These are phyloP conservation scores for Neonectria neomacrospora DNA, from an alignment of 2,329 filamentous ascomycete species.

Conservation along the genomic window DNA sequence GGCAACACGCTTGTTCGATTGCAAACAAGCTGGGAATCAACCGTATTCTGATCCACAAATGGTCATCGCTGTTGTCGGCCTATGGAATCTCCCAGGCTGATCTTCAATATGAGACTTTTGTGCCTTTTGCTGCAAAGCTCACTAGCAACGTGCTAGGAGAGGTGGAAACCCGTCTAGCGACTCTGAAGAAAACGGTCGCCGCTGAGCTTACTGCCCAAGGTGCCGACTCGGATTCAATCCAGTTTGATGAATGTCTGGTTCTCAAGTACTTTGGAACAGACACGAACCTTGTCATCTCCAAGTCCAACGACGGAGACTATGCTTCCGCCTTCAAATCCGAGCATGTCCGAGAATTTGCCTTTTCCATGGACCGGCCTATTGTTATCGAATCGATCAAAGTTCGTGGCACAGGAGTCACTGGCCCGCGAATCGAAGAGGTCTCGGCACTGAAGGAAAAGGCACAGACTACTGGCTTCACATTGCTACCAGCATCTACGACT, in stretches of 20 bases:
- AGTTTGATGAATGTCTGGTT: slow-evolving; percentile 55
- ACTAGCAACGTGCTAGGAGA: slow-evolving; percentile 14
- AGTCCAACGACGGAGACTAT: slow-evolving; percentile 50
- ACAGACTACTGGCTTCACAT: not conserved
- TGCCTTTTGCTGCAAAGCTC: slow-evolving; percentile 46
- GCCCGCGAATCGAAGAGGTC: not conserved
- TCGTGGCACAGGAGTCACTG: slow-evolving; percentile 24
- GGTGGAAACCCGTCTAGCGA: slow-evolving; percentile 38
- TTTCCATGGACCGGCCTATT: slow-evolving; percentile 51
- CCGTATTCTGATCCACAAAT: slow-evolving; percentile 55
- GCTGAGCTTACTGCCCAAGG: slow-evolving; percentile 55
- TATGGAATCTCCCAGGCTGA: slow-evolving; percentile 57
- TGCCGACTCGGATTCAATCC: slow-evolving; percentile 52
- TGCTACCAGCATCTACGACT: not conserved
- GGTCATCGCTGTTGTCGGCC: slow-evolving; percentile 54
- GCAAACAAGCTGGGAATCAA: slow-evolving; percentile 54
- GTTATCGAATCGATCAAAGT: slow-evolving; percentile 54
- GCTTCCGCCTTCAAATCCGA: slow-evolving; percentile 49
- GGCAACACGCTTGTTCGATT: slow-evolving; percentile 64
- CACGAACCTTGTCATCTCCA: slow-evolving; percentile 55
- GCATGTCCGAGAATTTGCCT: slow-evolving; percentile 56
- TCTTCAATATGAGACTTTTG: slow-evolving; percentile 51
- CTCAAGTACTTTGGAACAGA: slow-evolving; percentile 61
- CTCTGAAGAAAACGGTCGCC: slow-evolving; percentile 47
- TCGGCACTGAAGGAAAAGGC: not conserved